phyloP scores from a whole-genome alignment of 176 grass and related monocot species.

The Carex parvula region DNA sequence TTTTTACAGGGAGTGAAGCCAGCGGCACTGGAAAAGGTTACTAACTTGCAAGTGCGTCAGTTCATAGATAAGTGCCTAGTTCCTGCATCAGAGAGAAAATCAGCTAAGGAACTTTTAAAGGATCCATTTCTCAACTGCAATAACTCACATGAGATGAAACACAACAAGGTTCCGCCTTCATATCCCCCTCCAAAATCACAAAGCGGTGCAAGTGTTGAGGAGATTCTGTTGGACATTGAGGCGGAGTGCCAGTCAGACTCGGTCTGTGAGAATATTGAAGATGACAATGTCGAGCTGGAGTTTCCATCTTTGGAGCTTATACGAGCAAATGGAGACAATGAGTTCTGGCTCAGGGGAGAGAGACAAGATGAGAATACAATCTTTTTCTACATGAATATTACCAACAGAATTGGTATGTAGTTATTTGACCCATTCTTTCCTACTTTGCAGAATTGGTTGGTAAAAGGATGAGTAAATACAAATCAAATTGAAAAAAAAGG shows the following conservation, averaged over 20 bases:
- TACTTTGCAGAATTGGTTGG: background rate
- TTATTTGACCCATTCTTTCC: background rate
- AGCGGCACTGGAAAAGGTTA: constrained; percentile 67
- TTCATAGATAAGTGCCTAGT: constrained; percentile 92
- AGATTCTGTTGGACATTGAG: constrained; percentile 60
- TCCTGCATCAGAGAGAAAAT: constrained; percentile 69
- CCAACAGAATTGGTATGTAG: constrained; percentile 45
- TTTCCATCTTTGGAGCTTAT: constrained; percentile 52
- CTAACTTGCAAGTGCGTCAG: constrained; percentile 51
- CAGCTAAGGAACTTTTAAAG: constrained; percentile 69
- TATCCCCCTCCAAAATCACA: constrained; percentile 30
- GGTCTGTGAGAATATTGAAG: constrained; percentile 32
- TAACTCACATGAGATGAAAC: constrained; percentile 29
- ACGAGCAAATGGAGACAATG: constrained; percentile 59
- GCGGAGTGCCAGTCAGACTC: constrained; percentile 36
- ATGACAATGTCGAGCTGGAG: constrained; percentile 12
- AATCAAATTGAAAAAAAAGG: background rate
- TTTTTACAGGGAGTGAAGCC: constrained; percentile 69
- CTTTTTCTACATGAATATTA: constrained; percentile 58
- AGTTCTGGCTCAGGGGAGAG: constrained; percentile 69
- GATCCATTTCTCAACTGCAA: constrained; percentile 66
- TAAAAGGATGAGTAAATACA: background rate
- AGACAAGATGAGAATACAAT: constrained; percentile 57
- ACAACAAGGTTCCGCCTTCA: constrained; percentile 22
- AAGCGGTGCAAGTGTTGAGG: constrained; percentile 28